Base-by-base conservation (phyloP, 305 asterid genomes). In the Solanum aculeatissimum region DNA sequence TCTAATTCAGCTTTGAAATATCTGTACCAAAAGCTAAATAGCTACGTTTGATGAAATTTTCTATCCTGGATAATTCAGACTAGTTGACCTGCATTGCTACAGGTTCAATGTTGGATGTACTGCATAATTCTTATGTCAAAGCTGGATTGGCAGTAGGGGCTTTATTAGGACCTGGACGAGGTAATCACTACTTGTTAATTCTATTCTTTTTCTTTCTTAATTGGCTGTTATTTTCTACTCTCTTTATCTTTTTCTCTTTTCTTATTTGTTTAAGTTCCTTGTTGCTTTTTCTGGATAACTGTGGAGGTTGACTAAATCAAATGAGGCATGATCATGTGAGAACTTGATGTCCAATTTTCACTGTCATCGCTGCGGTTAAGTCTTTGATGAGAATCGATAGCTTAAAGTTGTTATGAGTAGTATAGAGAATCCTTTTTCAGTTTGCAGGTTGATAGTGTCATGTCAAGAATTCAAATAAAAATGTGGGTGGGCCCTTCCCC, bases 151-250 rank as follows among this genome's bases (percentile, higher is more conserved):
- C 99, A 45, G 82, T 95, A 90, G 98, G 96, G 85, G 91, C 98
- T 79, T 90, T 97, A 54, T 85, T 97, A 91, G 98, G 99, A 81
- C 99, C 99, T 77, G 98, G 99, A 88, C 90, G 98, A 94, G 99
- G 99, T 95, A 85, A 95, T 90, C 60, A 18, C 13, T 53, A 43
- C 63, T 71, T 49, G 51, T 78, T 81, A 42, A 70, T 82, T 86
- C 45, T 60, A 45, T 84, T 83, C 32, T 60, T 78, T 54, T 38
- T 55, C 21, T 71, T 79, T 18, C 80, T 75, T 58, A n/a, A 54
- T 42, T 53, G 81, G 57, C 72, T 74, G 80, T 54, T 47, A 51
- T n/a, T 49, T 4, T 77, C 51, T 25, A 12, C 47, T 62, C 54
- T 47, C 1, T 78, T 51, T 49, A 51, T 77, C 25, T 49, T 77